Conservation (phyloP, 2,329 filamentous ascomycete species). For the Penicillium oxalicum region DNA sequence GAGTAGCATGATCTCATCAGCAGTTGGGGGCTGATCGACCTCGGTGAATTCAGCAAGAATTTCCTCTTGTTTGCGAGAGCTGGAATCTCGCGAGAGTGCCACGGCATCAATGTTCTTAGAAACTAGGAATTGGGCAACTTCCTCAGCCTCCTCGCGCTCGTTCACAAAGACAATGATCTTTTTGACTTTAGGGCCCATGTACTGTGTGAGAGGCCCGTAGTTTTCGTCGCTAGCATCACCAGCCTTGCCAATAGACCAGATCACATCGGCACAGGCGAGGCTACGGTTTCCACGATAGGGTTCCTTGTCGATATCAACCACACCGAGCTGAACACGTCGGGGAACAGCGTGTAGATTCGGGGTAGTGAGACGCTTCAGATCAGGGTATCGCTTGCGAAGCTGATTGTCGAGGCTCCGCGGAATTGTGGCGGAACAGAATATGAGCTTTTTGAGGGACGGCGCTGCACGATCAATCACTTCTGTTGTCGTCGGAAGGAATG, state of each 20-base stretch:
- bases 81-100: conserved; percentile 77
- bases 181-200: conserved; percentile 57
- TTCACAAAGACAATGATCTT: conserved; percentile 95
- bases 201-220: conserved; percentile 28
- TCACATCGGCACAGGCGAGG: conserved; percentile 87
- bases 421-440: conserved; percentile 95
- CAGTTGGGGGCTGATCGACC: conserved; percentile 30
- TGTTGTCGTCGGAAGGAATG: conserved; percentile 77
- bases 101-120: conserved; percentile 84
- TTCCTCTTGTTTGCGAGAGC: conserved; percentile 69
- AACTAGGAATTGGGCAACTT: conserved; percentile 70
- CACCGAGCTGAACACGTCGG: conserved; percentile 84
- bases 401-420: conserved; percentile 81
- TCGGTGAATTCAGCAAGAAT: conserved; percentile 68
- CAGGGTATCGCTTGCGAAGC: conserved; percentile 73
- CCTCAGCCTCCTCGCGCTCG: conserved; percentile 80
- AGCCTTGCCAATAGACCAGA: conserved; percentile 87
- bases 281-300: conserved; percentile 90
- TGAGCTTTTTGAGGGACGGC: conserved; percentile 75
- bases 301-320: conserved; percentile 86
- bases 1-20: conserved; percentile 30
- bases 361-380: conserved; percentile 80
- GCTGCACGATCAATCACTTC: conserved; percentile 74
- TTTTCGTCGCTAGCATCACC: conserved; percentile 42
- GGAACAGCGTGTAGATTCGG: conserved; percentile 96